phyloP scores from a whole-genome alignment of 129 eudicot species.

The Saposhnikovia divaricata region DNA sequence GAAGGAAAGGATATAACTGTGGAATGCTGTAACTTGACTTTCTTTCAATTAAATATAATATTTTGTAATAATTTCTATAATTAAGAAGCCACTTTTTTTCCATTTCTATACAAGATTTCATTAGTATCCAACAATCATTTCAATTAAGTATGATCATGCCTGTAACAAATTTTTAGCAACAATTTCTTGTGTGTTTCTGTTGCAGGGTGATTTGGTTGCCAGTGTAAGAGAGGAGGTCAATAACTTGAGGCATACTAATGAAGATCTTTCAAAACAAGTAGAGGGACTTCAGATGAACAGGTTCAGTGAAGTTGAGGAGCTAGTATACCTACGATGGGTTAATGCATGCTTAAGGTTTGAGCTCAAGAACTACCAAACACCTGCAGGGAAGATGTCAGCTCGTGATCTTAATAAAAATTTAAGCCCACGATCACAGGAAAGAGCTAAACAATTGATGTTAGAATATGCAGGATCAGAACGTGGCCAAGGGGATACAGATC shows the following conservation, averaged over 20 bases:
- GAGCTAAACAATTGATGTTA: conserved; percentile 80
- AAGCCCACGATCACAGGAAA: conserved; percentile 92
- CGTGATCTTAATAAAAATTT: conserved; percentile 78
- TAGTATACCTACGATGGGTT: conserved; percentile 98
- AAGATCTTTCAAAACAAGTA: conserved; percentile 86
- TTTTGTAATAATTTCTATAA: neutral
- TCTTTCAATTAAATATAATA: neutral
- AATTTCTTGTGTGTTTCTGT: conserved; percentile 3
- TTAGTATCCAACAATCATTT: neutral
- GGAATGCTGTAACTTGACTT: neutral
- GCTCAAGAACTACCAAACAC: conserved; percentile 81
- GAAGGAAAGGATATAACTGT: neutral
- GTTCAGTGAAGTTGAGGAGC: conserved; percentile 97
- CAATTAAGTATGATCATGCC: neutral
- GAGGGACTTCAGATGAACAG: conserved; percentile 98
- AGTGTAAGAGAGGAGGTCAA: conserved; percentile 78
- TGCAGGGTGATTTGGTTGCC: conserved; percentile 87
- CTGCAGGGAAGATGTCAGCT: conserved; percentile 77
- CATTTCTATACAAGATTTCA: neutral
- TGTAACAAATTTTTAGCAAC: neutral
- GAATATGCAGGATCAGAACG: conserved; percentile 97
- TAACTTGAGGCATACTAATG: conserved; percentile 61
- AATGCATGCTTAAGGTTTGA: conserved; percentile 88
- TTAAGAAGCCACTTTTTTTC: neutral
- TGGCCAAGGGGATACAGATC: conserved; percentile 94